A percentile compares a stretch with the other conserved stretches of the same genome.
Conservation (phyloP, 306 rosid genomes). For the Cucurbita ficifolia region DNA sequence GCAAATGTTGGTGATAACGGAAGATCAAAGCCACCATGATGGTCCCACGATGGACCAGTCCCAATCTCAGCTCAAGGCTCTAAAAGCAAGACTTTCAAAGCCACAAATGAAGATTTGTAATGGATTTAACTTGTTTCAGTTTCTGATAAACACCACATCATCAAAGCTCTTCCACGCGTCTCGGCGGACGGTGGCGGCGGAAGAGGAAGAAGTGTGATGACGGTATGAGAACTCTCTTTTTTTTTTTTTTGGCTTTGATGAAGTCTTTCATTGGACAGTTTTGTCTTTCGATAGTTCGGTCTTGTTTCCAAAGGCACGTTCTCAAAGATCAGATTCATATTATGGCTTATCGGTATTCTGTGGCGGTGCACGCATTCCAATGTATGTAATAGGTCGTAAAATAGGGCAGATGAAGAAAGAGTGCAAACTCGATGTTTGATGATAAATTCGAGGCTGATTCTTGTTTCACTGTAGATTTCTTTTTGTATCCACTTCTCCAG, state of each 20-base stretch:
- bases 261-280: background rate
- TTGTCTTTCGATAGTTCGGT: background rate
- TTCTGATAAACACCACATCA: background rate
- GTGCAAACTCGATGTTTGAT: background rate
- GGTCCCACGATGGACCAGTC: background rate
- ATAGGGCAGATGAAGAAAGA: background rate
- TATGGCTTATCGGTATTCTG: background rate
- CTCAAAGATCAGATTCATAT: background rate
- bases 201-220: background rate
- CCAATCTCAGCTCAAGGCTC: background rate
- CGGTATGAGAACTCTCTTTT: background rate
- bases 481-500: background rate
- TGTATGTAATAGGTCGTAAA: background rate
- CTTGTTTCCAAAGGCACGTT: background rate
- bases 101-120: background rate
- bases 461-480: background rate
- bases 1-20: background rate
- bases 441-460: background rate
- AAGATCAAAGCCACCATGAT: background rate
- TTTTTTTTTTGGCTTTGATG: background rate
- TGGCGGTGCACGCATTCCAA: constrained; percentile 2
- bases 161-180: background rate
- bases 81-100: background rate
- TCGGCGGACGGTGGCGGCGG: background rate
- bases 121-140: background rate